Evolutionary conservation across 768 basidiomycete species (phyloP), one percentile per base, ranked within the genome.

Genomic region (Erythrobasidium yunnanense): DNA sequence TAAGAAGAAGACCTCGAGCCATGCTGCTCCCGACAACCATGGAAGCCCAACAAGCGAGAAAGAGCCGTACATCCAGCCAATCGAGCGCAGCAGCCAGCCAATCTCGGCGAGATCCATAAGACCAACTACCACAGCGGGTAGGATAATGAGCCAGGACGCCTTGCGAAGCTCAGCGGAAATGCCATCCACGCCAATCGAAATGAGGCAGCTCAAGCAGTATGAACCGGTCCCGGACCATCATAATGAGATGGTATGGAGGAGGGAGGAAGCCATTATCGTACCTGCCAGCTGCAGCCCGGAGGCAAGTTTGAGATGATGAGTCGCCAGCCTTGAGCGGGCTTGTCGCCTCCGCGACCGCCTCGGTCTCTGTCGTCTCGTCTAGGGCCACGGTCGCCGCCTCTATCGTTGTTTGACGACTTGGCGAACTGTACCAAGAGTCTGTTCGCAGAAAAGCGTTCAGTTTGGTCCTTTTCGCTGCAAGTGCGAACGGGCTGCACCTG

Each of bases 271-370:
- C 73, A 76, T 68, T 70, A 74, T 78, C 87, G 79, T 84, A 97
- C 92, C 90, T 97, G 92, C 92, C 92, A 97, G 77, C 91, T 95
- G 50, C 90, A 93, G 75, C 92, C 88, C 75, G 87, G 85, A 71
- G 90, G 88, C 70, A 97, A 83, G 62, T 90, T 90, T 38, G 86
- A 83, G 66, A 99, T 89, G 68, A 87, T 81, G 65, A 96, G 80
- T 71, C 66, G 17, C 81, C 70, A 67, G 22, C 71, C 72, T 15
- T 49, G 60, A 32, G 80, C 45, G 79, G 81, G 63, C 82, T 82
- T 70, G 77, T 77, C 25, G 3, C 62, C 55, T 27, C 38, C 35
- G 51, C 50, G 82, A 46, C 80, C 81, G 50, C 77, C 79, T 67
- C 78, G 81, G 15, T n/a, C n/a, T n/a, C n/a, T 70, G 77, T 77